A percentile compares a stretch with the other conserved stretches of the same genome.
Conservation (phyloP, 805 yeast genomes). For the Yarrowia yakushimensis region DNA sequence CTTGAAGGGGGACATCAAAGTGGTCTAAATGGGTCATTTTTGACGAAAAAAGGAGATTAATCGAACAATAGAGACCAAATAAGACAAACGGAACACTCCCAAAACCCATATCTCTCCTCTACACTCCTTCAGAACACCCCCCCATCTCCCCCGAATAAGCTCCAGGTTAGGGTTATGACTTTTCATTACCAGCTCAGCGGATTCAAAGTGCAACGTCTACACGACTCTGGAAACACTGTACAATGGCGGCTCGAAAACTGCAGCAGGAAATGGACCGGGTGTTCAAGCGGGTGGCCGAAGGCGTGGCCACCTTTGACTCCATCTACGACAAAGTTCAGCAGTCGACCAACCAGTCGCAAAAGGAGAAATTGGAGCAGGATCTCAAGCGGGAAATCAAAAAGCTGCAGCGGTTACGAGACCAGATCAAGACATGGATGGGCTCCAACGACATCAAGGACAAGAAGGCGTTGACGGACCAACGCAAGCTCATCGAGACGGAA, state of each 20-base stretch:
- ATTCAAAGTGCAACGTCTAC: not conserved
- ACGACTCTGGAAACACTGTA: not conserved
- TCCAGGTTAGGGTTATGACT: conserved; percentile 5
- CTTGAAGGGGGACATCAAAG: too few relatives aligned
- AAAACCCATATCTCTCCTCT: too few relatives aligned
- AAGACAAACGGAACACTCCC: too few relatives aligned
- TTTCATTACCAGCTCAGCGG: conserved; percentile 1
- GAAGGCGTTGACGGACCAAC: conserved; percentile 71
- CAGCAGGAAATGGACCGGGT: conserved; percentile 80
- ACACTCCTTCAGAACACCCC: too few relatives aligned
- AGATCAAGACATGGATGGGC: conserved; percentile 90
- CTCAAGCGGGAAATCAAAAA: conserved; percentile 93
- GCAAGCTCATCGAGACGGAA: conserved; percentile 57
- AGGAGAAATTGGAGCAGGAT: conserved; percentile 87
- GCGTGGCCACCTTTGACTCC: conserved; percentile 77
- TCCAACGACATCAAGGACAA: conserved; percentile 91
- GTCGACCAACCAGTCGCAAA: conserved; percentile 80
- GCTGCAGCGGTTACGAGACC: conserved; percentile 89
- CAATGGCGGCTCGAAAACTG: conserved; percentile 21
- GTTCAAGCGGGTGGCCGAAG: conserved; percentile 88
- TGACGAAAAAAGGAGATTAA: too few relatives aligned
- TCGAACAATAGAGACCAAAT: too few relatives aligned
- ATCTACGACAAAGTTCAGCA: conserved; percentile 79
- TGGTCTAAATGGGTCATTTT: too few relatives aligned
- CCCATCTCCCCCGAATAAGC: too few relatives aligned